Evolutionary conservation across 768 basidiomycete species (phyloP).

Genomic region (Sporobolomyces roseus): DNA sequence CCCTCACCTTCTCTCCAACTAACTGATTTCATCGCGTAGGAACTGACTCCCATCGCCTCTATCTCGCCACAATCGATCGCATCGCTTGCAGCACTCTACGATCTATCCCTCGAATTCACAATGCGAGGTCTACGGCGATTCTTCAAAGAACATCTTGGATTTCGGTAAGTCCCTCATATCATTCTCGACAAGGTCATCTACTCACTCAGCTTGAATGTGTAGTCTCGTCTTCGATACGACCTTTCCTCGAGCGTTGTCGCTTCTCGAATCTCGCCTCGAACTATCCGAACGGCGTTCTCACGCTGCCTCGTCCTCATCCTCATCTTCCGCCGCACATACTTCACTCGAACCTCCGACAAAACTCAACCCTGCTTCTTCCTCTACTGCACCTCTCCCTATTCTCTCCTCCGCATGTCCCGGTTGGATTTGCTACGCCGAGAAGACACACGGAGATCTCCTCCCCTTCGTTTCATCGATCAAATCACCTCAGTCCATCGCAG

Average conservation of each 20-base stretch:
- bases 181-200: no score
- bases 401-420: conserved; percentile 94
- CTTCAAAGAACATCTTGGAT: conserved; percentile 44
- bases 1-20: conserved; percentile 39
- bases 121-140: conserved; percentile 55
- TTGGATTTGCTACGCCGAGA: conserved; percentile 99
- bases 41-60: conserved; percentile 69
- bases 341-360: conserved; percentile 22
- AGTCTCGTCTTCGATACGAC: conserved; percentile 88
- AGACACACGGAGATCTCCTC: conserved; percentile 88
- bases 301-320: conserved; percentile 21
- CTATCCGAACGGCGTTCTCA: conserved; percentile 64
- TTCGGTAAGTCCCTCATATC: conserved; percentile 25
- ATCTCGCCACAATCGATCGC: conserved; percentile 84
- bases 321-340: conserved; percentile 14
- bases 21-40: conserved; percentile 31
- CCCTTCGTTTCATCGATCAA: conserved; percentile 83
- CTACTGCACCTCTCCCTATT: conserved; percentile 64
- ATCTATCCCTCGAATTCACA: conserved; percentile 55
- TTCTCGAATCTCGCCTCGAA: conserved; percentile 75
- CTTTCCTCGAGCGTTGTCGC: conserved; percentile 79
- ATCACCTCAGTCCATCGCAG: conserved; percentile 93
- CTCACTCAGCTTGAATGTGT: conserved; percentile 3
- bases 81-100: conserved; percentile 62
- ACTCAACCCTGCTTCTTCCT: conserved; percentile 20